Percentiles rank a stretch among this genome's conserved stretches.
phyloP scores from a whole-genome alignment of 805 yeast genomes.

The Candida montana region DNA sequence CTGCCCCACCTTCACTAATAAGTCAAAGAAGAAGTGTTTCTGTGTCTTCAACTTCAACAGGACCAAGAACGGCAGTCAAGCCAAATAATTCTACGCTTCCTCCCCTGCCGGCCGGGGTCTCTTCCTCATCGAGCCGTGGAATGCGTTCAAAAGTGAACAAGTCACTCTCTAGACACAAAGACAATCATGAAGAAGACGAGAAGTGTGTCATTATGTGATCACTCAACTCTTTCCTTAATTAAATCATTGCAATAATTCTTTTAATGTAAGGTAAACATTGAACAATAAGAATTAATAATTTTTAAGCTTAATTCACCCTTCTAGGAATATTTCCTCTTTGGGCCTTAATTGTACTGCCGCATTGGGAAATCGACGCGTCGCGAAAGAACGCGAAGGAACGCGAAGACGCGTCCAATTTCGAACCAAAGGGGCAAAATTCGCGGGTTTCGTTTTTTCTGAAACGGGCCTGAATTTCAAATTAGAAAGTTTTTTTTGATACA shows the following conservation, averaged over 20 bases:
- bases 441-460: background rate
- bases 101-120: background rate
- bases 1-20: background rate
- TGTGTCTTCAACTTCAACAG: background rate
- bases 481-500: too few relatives aligned
- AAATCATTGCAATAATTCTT: too few relatives aligned
- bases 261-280: too few relatives aligned
- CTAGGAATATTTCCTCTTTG: background rate
- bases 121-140: background rate
- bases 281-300: too few relatives aligned
- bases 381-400: background rate
- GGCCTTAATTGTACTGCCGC: background rate
- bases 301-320: too few relatives aligned
- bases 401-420: background rate
- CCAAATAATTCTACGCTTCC: background rate
- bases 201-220: slow-evolving; percentile 12
- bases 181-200: slow-evolving; percentile 5
- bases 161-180: background rate
- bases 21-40: slow-evolving; percentile 3
- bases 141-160: background rate
- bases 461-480: background rate
- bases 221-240: too few relatives aligned
- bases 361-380: background rate
- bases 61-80: background rate
- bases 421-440: slow-evolving; percentile 1